Evolutionary conservation across 352 stramenopile genomes (phyloP), one percentile per base, ranked within the genome.

Genomic region (Aphanomyces euteiches): DNA sequence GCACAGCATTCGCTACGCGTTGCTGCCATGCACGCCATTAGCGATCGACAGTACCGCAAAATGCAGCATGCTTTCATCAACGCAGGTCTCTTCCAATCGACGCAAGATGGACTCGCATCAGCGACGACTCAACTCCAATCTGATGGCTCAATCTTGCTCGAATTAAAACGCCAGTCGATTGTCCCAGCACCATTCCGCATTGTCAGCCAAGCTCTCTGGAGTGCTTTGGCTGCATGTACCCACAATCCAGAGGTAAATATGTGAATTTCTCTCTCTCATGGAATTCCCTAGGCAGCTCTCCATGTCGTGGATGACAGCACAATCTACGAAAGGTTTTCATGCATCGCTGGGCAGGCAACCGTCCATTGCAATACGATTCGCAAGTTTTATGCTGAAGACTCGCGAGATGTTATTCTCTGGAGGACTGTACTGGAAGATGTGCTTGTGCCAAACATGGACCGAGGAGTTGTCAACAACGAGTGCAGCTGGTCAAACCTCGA

Each of bases 1-100:
- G 59, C 59, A 10, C 59, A 67, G 59, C 59, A 56, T 13, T 67
- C 59, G 4, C 59, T 67, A 41, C 59, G 59, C 21, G 59, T 67
- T 19, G 43, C 59, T 12, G 59, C 59, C 3, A 67, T 67, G 13
- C 59, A 67, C 19, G 59, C 59, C 8, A 67, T 67, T 17, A 45
- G 41, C 3, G 59, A 67, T 45, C 59, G 59, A 13, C 59, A 67
- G 59, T 67, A 56, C 40, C 39, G 5, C 10, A 41, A 45, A 17
- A n/a, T 56, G 38, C 59, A 50, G 41, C 13, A 36, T 41, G 43
- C 43, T 50, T 50, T 50, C 43, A 50, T 50, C 43, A 12, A n/a
- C 10, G 43, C 43, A 12, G 17, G 17, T 12, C 43, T 50, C 10
- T n/a, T 50, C 10, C 43, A 50, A n/a, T 50, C 43, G 43, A 50